Conservation (phyloP, 768 basidiomycete genomes). For the Rhodotorula kratochvilovae region DNA sequence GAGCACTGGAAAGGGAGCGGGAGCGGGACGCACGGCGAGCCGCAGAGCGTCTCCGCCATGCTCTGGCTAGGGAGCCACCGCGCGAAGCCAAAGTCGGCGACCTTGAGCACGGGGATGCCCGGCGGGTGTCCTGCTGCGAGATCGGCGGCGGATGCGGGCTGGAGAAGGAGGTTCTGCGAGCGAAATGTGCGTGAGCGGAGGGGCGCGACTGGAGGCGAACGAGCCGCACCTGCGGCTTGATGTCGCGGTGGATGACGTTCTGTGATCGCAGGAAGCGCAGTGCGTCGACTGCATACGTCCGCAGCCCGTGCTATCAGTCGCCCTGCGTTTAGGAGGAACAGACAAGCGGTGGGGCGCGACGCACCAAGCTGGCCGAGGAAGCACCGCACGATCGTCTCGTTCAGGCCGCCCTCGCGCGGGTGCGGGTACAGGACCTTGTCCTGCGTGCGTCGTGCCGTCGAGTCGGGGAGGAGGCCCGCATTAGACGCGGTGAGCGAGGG, state of each 20-base stretch:
- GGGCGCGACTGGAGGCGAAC: too few relatives aligned
- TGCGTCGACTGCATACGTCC: slow-evolving; percentile 86
- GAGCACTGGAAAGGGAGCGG: background rate
- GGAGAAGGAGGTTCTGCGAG: slow-evolving; percentile 76
- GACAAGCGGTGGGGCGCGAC: slow-evolving; percentile 43
- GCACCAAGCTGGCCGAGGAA: slow-evolving; percentile 84
- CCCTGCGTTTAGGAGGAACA: too few relatives aligned
- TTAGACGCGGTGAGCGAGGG: slow-evolving; percentile 60
- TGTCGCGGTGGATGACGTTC: slow-evolving; percentile 91
- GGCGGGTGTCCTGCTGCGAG: slow-evolving; percentile 80
- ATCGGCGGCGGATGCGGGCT: slow-evolving; percentile 72
- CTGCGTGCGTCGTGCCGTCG: slow-evolving; percentile 48
- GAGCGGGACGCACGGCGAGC: slow-evolving; percentile 70
- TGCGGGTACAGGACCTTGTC: slow-evolving; percentile 68
- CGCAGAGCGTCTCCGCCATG: slow-evolving; percentile 96
- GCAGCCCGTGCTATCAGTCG: too few relatives aligned
- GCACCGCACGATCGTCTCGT: slow-evolving; percentile 82
- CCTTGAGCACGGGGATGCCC: slow-evolving; percentile 89
- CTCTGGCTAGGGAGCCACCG: slow-evolving; percentile 82
- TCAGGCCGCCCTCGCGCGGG: slow-evolving; percentile 81
- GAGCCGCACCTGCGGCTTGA: slow-evolving; percentile 91
- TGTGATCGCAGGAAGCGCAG: slow-evolving; percentile 83
- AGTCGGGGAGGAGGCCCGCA: slow-evolving; percentile 22
- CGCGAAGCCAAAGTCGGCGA: slow-evolving; percentile 98
- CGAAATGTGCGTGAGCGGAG: background rate